These are phyloP conservation scores for Lepidium didymum DNA, from an alignment of 345 rosid species.

Conservation along the genomic window DNA sequence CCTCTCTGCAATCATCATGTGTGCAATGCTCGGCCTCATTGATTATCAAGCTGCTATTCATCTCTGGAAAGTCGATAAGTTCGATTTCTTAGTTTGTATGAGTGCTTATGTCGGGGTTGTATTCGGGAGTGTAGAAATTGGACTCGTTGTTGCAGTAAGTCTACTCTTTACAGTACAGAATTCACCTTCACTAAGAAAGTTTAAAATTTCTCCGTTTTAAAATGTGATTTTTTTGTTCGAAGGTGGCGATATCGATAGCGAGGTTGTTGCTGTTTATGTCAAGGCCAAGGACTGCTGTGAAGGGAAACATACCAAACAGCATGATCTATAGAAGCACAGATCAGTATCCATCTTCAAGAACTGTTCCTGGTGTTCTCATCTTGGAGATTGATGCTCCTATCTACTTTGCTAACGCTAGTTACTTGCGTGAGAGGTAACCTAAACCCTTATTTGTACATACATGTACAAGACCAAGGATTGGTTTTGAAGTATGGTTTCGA, in stretches of 20 bases:
- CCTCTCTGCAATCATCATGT: conserved; percentile 69
- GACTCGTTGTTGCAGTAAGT: conserved; percentile 65
- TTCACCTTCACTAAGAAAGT: background rate
- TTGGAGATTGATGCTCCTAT: conserved; percentile 84
- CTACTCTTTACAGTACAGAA: background rate
- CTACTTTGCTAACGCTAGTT: conserved; percentile 80
- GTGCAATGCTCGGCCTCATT: conserved; percentile 91
- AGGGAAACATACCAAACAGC: conserved; percentile 85
- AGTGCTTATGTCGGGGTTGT: conserved; percentile 80
- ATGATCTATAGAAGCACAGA: conserved; percentile 65
- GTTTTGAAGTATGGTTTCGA: background rate
- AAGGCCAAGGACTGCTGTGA: conserved; percentile 60
- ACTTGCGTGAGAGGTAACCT: conserved; percentile 82
- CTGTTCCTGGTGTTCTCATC: conserved; percentile 66
- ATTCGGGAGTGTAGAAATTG: conserved; percentile 76
- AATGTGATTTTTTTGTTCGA: background rate
- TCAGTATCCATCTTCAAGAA: conserved; percentile 61
- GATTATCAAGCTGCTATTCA: conserved; percentile 80
- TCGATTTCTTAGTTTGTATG: conserved; percentile 75
- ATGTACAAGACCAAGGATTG: background rate
- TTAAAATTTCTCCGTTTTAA: background rate
- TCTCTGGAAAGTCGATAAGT: conserved; percentile 81
- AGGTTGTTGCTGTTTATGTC: conserved; percentile 68
- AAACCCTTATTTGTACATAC: background rate
- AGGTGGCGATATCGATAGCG: conserved; percentile 65